Base-by-base conservation (phyloP, 768 basidiomycete species). In the Daedaleopsis nitida region DNA sequence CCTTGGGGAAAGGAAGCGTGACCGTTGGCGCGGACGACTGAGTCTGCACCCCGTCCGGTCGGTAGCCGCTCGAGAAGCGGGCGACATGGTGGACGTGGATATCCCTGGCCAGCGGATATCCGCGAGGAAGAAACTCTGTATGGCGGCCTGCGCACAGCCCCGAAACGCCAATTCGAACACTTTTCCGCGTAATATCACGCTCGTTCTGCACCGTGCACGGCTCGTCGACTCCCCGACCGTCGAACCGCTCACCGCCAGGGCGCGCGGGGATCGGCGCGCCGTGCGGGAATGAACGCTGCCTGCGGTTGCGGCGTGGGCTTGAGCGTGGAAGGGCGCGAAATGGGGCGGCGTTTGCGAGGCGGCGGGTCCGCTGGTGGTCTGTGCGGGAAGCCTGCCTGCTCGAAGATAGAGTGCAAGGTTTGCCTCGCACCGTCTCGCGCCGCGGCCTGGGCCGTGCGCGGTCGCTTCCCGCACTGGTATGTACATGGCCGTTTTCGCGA, bases 341-440 rank as follows among this genome's bases (percentile, higher is more conserved):
- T 19, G 21, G n/a, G 49, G 44, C 14, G 42, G 32, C 43, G 39
- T 23, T 13, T 43, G 35, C 39, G 27, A 19, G 6, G 53, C 21
- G 24, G 16, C 21, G 23, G 19, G n/a, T n/a, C n/a, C n/a, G n/a
- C n/a, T n/a, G 37, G 19, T n/a, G 44, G 17, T 6, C 21, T 4
- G 47, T 21, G n/a, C 11, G 21, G 47, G n/a, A 21, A 10, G 12
- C 19, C 4, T 11, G 47, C 12, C 47, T 19, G 48, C 60, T 54
- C 44, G 49, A 50, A 49, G 48, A 62, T 57, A 62, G 60, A 62
- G 60, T 62, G 52, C 45, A 57, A 62, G 60, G 55, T 62, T 62
- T 51, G 32, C 9, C 47, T 43, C 53, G 53, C 45, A 11, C 53
- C 47, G 21, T 17, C 23, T n/a, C 53, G 59, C 24, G 51, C 55